A percentile compares a stretch with the other conserved stretches of the same genome.
Evolutionary conservation across 2,329 filamentous ascomycete genomes (phyloP).

Genomic region (Nothopassalora personata): DNA sequence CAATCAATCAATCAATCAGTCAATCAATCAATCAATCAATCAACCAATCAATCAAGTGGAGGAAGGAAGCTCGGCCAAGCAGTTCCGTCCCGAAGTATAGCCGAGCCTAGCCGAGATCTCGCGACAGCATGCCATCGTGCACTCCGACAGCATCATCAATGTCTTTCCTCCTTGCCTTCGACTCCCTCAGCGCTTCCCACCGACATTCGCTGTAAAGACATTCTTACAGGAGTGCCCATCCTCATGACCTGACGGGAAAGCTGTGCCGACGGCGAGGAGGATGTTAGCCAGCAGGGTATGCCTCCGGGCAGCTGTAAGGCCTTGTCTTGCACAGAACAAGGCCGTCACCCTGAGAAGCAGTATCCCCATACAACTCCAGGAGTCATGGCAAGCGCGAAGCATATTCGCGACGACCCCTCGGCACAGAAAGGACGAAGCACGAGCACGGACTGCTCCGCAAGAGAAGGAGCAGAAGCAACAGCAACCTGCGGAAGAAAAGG

Average conservation of each 20-base stretch:
- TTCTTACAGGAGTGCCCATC: background rate
- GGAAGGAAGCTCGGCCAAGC: too few relatives aligned
- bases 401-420: slow-evolving; percentile 42
- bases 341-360: background rate
- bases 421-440: slow-evolving; percentile 40
- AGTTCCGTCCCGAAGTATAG: too few relatives aligned
- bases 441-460: slow-evolving; percentile 23
- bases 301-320: slow-evolving; percentile 19
- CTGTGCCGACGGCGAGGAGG: background rate
- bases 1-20: too few relatives aligned
- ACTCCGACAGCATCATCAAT: background rate
- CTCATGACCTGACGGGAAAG: background rate
- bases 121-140: slow-evolving; percentile 1
- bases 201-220: background rate
- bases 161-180: background rate
- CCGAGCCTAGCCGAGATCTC: too few relatives aligned
- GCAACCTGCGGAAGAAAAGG: slow-evolving; percentile 25
- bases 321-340: slow-evolving; percentile 9
- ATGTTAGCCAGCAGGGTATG: slow-evolving; percentile 29
- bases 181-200: background rate
- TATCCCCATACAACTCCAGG: slow-evolving; percentile 13
- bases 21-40: too few relatives aligned
- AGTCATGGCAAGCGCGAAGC: slow-evolving; percentile 27
- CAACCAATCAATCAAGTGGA: too few relatives aligned
- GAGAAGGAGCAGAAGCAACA: slow-evolving; percentile 24